Evolutionary conservation across 257 asterid genomes (phyloP).

Genomic region (Nicotiana knightiana): DNA sequence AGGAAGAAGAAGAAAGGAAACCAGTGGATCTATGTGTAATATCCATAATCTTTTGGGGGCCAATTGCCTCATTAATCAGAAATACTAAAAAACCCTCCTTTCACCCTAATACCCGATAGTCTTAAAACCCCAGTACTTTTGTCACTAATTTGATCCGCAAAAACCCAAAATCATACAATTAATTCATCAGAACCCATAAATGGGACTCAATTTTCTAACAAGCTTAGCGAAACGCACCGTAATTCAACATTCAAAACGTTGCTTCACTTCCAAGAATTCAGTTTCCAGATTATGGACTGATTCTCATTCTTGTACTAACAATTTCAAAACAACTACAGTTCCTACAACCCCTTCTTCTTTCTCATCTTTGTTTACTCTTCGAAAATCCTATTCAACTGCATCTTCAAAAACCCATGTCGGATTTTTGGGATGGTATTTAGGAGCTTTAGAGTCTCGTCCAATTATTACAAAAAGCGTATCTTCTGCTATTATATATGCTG

Average conservation of each 20-base stretch:
- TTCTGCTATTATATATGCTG: conserved; percentile 61
- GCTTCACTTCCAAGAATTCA: conserved; percentile 5
- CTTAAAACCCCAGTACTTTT: background rate
- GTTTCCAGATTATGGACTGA: background rate
- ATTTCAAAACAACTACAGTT: conserved; percentile 16
- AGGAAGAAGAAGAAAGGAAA: too few relatives aligned
- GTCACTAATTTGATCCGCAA: background rate
- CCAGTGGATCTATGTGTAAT: background rate
- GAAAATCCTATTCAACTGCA: conserved; percentile 21
- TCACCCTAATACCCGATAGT: too few relatives aligned
- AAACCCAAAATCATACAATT: background rate
- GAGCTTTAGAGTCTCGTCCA: conserved; percentile 66
- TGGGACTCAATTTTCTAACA: conserved; percentile 35
- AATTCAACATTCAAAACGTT: conserved; percentile 20
- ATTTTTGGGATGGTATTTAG: conserved; percentile 63
- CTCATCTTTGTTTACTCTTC: background rate
- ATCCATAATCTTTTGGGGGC: background rate
- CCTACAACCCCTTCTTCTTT: conserved; percentile 13
- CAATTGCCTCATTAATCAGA: background rate
- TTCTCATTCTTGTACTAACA: conserved; percentile 12
- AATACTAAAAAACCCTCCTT: background rate
- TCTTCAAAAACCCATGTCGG: conserved; percentile 34
- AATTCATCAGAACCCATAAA: background rate
- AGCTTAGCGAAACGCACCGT: conserved; percentile 24
- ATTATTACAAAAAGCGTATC: conserved; percentile 65